phyloP scores from a whole-genome alignment of 768 basidiomycete species.

The Hygrophoropsis aurantiaca region DNA sequence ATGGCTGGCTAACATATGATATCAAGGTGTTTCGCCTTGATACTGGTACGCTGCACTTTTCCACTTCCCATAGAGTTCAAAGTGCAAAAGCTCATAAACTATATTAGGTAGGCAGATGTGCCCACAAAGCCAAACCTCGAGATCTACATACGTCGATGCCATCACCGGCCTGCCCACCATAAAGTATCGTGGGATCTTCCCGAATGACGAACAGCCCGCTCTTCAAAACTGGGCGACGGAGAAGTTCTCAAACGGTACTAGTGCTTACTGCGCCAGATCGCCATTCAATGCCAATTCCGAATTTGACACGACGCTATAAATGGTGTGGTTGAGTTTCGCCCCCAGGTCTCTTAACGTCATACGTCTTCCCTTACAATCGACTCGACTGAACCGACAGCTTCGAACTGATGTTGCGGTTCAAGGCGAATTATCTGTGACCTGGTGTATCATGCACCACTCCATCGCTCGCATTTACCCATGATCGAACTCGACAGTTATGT shows the following conservation, averaged over 20 bases:
- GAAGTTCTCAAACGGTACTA: constrained; percentile 66
- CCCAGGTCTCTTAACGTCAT: background rate
- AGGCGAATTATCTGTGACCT: constrained; percentile 74
- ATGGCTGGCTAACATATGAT: background rate
- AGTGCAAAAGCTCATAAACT: too few species aligned
- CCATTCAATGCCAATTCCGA: constrained; percentile 62
- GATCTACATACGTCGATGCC: constrained; percentile 49
- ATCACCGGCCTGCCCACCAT: constrained; percentile 58
- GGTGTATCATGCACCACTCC: constrained; percentile 30
- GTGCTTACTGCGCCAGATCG: constrained; percentile 42
- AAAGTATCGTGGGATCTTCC: constrained; percentile 69
- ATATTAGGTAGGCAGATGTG: constrained; percentile 77
- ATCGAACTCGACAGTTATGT: constrained; percentile 13
- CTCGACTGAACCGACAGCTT: constrained; percentile 48
- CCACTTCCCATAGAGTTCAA: background rate
- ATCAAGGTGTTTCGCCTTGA: constrained; percentile 63
- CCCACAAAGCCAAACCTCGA: constrained; percentile 50
- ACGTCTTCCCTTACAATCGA: background rate
- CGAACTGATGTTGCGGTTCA: constrained; percentile 64
- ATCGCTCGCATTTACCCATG: too few species aligned
- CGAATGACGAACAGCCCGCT: constrained; percentile 77
- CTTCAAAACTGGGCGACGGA: constrained; percentile 70
- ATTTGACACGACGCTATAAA: constrained; percentile 58
- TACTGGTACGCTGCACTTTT: constrained; percentile 44
- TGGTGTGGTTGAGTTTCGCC: constrained; percentile 3